Conservation (phyloP, 208 protist species). For the Phytomonas sp. region DNA sequence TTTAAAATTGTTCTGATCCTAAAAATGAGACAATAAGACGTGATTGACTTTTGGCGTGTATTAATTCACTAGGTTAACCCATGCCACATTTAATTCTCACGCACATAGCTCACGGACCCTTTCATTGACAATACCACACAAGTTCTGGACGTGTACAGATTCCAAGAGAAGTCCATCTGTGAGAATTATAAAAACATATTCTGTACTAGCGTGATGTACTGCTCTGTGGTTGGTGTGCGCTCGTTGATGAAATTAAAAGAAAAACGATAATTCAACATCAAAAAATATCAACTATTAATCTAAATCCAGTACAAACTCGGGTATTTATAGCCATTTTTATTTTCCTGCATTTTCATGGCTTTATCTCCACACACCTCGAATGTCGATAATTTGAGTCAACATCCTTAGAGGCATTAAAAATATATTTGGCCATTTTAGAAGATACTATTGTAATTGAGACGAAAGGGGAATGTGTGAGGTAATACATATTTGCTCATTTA, state of each 20-base stretch:
- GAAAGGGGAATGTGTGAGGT: background rate
- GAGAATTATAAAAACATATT: background rate
- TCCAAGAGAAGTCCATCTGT: background rate
- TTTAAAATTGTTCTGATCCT: background rate
- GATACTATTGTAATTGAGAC: background rate
- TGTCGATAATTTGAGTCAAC: background rate
- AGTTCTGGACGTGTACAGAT: background rate
- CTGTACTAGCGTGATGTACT: background rate
- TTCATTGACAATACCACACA: background rate
- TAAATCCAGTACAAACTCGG: background rate
- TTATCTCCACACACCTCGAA: background rate
- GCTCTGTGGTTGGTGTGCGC: background rate
- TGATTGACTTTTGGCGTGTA: background rate
- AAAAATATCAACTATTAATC: background rate
- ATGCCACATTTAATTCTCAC: background rate
- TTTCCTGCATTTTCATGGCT: background rate
- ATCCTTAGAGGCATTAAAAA: background rate
- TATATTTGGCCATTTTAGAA: background rate
- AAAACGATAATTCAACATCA: background rate
- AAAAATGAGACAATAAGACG: background rate
- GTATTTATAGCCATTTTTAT: background rate
- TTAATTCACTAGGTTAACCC: background rate
- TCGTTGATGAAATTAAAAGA: background rate
- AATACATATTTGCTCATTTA: background rate
- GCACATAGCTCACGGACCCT: background rate